Conservation (phyloP, 345 rosid species). For the Ceriops tagal region DNA sequence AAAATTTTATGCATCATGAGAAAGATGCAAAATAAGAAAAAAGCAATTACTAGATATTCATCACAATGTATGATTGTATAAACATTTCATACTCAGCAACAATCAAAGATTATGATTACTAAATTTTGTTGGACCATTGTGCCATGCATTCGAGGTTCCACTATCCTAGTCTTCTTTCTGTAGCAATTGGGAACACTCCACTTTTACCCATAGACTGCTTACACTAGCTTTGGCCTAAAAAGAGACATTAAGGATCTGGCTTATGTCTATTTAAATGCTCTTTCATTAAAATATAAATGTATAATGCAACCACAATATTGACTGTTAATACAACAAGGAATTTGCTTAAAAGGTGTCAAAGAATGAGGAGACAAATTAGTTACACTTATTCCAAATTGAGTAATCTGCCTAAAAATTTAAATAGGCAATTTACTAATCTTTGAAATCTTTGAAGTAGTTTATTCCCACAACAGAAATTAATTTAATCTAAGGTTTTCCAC, state of each 20-base stretch:
- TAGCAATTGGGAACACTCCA: conserved; percentile 6
- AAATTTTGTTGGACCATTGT: no score
- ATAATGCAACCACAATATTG: conserved; percentile 74
- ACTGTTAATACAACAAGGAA: conserved; percentile 83
- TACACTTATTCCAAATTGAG: conserved; percentile 48
- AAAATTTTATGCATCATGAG: no score
- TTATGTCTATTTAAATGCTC: conserved; percentile 74
- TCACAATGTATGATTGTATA: no score
- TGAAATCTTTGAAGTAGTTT: not conserved
- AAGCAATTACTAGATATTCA: no score
- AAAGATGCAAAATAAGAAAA: no score
- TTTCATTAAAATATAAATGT: conserved; percentile 78
- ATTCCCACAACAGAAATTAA: not conserved
- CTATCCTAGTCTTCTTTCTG: conserved; percentile 16
- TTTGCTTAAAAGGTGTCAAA: conserved; percentile 67
- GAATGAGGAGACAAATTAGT: conserved; percentile 58
- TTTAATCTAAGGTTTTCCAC: no score
- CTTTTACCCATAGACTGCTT: conserved; percentile 6
- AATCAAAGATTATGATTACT: no score
- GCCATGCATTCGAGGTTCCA: not conserved
- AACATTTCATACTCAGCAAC: no score
- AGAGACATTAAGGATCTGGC: conserved; percentile 67
- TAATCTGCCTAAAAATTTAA: not conserved
- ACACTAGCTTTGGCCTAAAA: conserved; percentile 74
- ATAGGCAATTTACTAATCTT: not conserved